Evolutionary conservation across 2,329 filamentous ascomycete genomes (phyloP).

Genomic region (Calycina herbarum): DNA sequence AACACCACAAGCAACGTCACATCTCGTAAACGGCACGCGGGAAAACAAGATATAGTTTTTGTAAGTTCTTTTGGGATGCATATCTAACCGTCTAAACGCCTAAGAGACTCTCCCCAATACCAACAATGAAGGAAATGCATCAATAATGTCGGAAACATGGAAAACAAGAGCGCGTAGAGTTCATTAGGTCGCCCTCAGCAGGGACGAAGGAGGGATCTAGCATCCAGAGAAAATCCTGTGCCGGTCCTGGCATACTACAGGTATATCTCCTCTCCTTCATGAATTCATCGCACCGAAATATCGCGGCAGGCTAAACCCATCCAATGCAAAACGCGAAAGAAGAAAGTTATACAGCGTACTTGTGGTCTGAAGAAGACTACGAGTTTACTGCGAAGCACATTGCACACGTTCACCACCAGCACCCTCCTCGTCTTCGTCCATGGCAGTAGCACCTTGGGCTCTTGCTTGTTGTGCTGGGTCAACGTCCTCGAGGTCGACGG

Average conservation of each 20-base stretch:
- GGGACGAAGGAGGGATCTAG: constrained; percentile 3
- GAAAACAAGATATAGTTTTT: background rate
- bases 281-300: constrained; percentile 22
- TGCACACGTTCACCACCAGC: constrained; percentile 75
- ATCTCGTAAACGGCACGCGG: background rate
- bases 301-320: constrained; percentile 19
- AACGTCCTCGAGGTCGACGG: constrained; percentile 81
- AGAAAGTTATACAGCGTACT: constrained; percentile 11
- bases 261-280: constrained; percentile 16
- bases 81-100: constrained; percentile 27
- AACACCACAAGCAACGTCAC: background rate
- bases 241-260: constrained; percentile 10
- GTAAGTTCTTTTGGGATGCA: constrained; percentile 14
- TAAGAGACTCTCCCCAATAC: constrained; percentile 8
- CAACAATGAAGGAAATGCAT: constrained; percentile 15
- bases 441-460: constrained; percentile 64
- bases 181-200: constrained; percentile 5
- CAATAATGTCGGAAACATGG: constrained; percentile 1
- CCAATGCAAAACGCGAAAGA: constrained; percentile 26
- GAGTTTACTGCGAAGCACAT: constrained; percentile 76
- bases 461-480: constrained; percentile 68
- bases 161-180: constrained; percentile 2
- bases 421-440: constrained; percentile 76
- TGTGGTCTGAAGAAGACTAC: background rate
- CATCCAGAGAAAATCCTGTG: constrained; percentile 8